Evolutionary conservation across 257 asterid species (phyloP), one percentile per base, ranked within the genome.

Genomic region (Thymus mandschuricus): DNA sequence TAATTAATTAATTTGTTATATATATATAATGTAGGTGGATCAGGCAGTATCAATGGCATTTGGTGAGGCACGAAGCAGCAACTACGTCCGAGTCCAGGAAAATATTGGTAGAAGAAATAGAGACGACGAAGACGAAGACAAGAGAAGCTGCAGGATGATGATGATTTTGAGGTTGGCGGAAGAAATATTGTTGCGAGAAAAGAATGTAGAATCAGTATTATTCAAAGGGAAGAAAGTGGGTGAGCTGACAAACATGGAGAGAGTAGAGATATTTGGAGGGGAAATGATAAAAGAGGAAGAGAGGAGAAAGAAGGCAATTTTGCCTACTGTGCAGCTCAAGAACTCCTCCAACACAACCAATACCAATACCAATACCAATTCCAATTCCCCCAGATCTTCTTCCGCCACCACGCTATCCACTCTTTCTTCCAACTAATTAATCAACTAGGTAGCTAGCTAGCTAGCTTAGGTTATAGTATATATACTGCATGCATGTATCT

Each of bases 1-100:
- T 35, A 35, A 35, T 35, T 35, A 21, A 21, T 21, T 21, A 21
- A 38, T 38, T 6, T 38, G 44, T 46, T 46, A 0, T 91, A 78
- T 1, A 6, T 58, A 9, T 1, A 51, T 51, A 1, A 21, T 70
- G 33, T 73, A 91, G 97, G 97, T 92, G 60, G 98, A 92, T 81
- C 94, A 92, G 81, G 94, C 96, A 4, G 89, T 92, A 50, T 85
- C 98, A 1, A 84, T 88, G 96, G 96, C 98, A 50, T 92, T 92
- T 82, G 88, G 95, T n/a, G 78, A 88, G 27, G 80, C 71, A 10
- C 76, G 89, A 49, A 48, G 43, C 13, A 80, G 56, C 10, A 92
- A 83, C 72, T 92, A 92, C 58, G 84, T 88, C 3, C 78, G 98
- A 30, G 78, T 92, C 52, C 96, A 91, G 64, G 96, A 89, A 40